Base-by-base conservation (phyloP, 1,284 basidiomycete genomes). In the Puccinia coronata region DNA sequence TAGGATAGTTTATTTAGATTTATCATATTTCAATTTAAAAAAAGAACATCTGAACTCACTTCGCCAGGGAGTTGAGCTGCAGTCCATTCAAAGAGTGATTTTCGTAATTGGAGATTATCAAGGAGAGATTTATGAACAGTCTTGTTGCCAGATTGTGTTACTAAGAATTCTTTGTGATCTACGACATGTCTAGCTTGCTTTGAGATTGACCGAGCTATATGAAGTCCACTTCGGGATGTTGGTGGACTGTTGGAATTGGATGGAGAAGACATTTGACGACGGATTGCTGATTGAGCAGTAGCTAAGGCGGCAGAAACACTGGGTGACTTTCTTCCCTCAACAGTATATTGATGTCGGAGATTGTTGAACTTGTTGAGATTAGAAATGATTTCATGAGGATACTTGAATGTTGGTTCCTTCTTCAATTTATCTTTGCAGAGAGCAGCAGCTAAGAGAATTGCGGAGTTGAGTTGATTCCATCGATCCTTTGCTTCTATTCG, bases 391-490 rank as follows among this genome's bases (percentile, higher is more conserved):
- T 25, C n/a, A 36, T 51, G 55, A 31, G 71, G 71, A 25, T 39
- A 65, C 61, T 65, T 65, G 61, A 65, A 65, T 3, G 36, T 65
- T 18, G 25, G 25, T 4, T 69, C 65, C 28, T 41, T 69, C 39
- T 69, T 69, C 16, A 25, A 14, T 47, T 69, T 69, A 20, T 31
- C 2, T 47, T n/a, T 43, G 25, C 47, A 69, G 6, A 3, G 6
- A 25, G 12, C 4, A n/a, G 70, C 55, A 20, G 70, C 70, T 14
- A 12, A 14, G 49, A 53, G 18, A 28, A 72, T 25, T n/a, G 49
- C 70, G 1, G 34, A 53, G 36, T 72, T 72, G 49, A 72, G 70
- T 41, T 53, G 49, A 34, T 72, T 18, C 70, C 67, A 70, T 23
- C n/a, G 6, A 9, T 8, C 59, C n/a, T n/a, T n/a, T n/a, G n/a